Percentiles rank a stretch among this genome's conserved stretches.
Evolutionary conservation across 2,329 filamentous ascomycete species (phyloP).

Genomic region (Oidium heveae): DNA sequence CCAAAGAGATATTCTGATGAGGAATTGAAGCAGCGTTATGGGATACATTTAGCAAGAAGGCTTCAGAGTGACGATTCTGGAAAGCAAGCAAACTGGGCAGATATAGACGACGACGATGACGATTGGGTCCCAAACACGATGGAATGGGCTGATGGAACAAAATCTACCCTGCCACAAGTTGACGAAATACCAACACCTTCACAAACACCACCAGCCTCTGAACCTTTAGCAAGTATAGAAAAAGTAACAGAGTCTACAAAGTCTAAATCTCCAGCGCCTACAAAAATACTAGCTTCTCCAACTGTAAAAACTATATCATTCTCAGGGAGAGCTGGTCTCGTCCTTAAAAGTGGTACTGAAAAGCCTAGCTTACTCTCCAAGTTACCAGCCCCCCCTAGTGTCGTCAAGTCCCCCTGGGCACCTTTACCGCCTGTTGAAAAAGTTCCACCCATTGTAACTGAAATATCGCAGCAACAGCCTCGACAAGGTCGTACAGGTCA

Average conservation of each 20-base stretch:
- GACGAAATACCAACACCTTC: conserved; percentile 20
- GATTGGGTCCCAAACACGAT: conserved; percentile 70
- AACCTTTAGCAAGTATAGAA: conserved; percentile 1
- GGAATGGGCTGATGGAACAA: conserved; percentile 72
- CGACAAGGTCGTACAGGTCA: conserved; percentile 23
- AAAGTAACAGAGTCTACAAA: conserved; percentile 9
- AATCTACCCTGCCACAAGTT: conserved; percentile 43
- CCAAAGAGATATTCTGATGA: conserved; percentile 70
- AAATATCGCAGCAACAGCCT: conserved; percentile 21
- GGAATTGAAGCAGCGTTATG: conserved; percentile 59
- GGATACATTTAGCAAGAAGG: conserved; percentile 62
- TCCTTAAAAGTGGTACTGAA: conserved; percentile 41
- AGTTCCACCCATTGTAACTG: conserved; percentile 41
- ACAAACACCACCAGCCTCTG: conserved; percentile 9
- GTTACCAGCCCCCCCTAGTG: conserved; percentile 36
- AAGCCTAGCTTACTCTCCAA: conserved; percentile 53
- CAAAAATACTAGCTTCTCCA: conserved; percentile 10
- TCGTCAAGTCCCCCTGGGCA: conserved; percentile 82
- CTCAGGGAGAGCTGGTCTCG: conserved; percentile 26
- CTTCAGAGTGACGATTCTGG: conserved; percentile 49
- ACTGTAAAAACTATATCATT: conserved; percentile 11
- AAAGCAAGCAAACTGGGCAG: conserved; percentile 66
- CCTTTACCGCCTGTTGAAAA: conserved; percentile 64
- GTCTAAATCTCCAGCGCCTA: conserved; percentile 12
- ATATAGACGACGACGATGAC: conserved; percentile 72